A percentile compares a stretch with the other conserved stretches of the same genome.
Evolutionary conservation across 2,329 filamentous ascomycete species (phyloP).

Genomic region (Aspergillus pseudoviridinutans): DNA sequence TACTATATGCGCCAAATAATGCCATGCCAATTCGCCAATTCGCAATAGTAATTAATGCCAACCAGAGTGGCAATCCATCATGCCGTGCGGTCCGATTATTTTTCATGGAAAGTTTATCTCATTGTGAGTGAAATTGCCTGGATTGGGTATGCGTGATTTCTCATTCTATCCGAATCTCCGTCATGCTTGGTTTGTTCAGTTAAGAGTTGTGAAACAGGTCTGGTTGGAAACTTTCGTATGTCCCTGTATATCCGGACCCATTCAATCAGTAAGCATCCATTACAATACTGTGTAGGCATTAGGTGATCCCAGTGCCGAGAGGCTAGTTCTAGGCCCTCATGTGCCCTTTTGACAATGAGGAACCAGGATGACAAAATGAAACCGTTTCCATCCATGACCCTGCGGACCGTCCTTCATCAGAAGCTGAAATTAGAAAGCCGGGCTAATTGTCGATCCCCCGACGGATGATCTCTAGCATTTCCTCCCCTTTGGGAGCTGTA

Average conservation of each 20-base stretch:
- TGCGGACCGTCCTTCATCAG: not conserved
- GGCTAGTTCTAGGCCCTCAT: not conserved
- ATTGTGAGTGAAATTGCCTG: not conserved
- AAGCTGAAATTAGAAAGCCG: not conserved
- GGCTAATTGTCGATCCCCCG: constrained; percentile 13
- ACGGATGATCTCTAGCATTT: constrained; percentile 41
- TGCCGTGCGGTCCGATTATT: not conserved
- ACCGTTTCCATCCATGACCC: not conserved
- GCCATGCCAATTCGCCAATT: not conserved
- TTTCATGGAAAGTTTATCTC: not conserved
- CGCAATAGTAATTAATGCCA: not conserved
- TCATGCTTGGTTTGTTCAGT: no score
- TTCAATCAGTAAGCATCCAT: not conserved
- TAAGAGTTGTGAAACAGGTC: not conserved
- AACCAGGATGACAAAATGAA: not conserved
- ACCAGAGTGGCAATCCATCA: not conserved
- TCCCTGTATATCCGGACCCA: not conserved
- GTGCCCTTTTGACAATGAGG: not conserved
- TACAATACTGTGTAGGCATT: not conserved
- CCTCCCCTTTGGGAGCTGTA: constrained; percentile 64
- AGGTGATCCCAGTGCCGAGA: not conserved
- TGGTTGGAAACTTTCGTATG: not conserved
- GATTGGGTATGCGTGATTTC: not conserved
- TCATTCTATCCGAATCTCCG: not conserved
- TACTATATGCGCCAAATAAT: not conserved